Percentiles rank a stretch among this genome's conserved stretches.
Evolutionary conservation across 2,329 filamentous ascomycete genomes (phyloP).

Genomic region (Colletotrichum navitas): DNA sequence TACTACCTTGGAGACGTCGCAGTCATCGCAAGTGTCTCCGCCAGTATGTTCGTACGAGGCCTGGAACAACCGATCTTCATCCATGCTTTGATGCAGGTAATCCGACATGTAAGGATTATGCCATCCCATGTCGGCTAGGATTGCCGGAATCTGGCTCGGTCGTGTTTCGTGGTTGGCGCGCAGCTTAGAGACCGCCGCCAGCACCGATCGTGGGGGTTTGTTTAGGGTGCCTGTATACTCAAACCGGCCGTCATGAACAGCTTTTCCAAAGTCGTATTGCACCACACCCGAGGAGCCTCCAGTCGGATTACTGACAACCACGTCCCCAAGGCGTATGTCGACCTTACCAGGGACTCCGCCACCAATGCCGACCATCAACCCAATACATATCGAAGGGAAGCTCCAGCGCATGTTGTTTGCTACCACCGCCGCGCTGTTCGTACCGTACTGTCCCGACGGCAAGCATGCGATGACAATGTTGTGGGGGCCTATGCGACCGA

Average conservation of each 20-base stretch:
- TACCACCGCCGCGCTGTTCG: background rate
- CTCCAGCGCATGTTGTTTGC: conserved; percentile 42
- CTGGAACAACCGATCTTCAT: background rate
- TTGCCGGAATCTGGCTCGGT: background rate
- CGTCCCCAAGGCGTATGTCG: conserved; percentile 48
- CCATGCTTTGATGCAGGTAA: no score
- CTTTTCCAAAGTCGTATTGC: conserved; percentile 47
- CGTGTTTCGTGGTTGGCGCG: background rate
- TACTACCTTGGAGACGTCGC: background rate
- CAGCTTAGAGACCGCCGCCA: background rate
- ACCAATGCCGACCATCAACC: conserved; percentile 49
- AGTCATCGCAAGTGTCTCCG: background rate
- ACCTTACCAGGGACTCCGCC: conserved; percentile 41
- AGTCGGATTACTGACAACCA: conserved; percentile 46
- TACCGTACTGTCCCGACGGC: conserved; percentile 31
- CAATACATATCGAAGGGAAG: conserved; percentile 29
- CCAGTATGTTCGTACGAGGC: background rate
- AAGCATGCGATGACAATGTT: conserved; percentile 34
- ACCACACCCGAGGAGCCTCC: conserved; percentile 42
- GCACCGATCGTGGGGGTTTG: background rate
- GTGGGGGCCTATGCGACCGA: conserved; percentile 11
- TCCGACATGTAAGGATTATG: background rate
- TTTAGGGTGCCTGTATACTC: background rate
- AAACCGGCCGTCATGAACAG: background rate
- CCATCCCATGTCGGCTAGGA: background rate